Evolutionary conservation across 2,329 filamentous ascomycete species (phyloP).

Genomic region (Aureobasidium pullulans): DNA sequence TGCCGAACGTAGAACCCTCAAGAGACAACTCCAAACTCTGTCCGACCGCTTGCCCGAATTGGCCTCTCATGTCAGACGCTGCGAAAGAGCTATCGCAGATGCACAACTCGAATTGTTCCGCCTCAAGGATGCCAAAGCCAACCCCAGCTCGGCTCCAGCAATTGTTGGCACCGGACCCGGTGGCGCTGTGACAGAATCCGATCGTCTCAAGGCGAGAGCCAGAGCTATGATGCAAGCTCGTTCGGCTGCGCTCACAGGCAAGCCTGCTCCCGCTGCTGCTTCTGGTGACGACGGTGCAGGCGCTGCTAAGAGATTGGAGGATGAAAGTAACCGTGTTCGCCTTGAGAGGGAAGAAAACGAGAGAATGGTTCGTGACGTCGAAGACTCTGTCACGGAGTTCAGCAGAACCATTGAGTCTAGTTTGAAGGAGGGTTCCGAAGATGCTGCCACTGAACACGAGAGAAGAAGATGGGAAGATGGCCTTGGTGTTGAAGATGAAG

Average conservation of each 20-base stretch:
- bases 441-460: slow-evolving; percentile 78
- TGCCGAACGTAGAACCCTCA: slow-evolving; percentile 76
- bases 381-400: slow-evolving; percentile 90
- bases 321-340: slow-evolving; percentile 73
- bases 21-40: slow-evolving; percentile 79
- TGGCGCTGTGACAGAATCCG: slow-evolving; percentile 82
- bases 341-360: slow-evolving; percentile 91
- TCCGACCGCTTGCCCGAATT: slow-evolving; percentile 87
- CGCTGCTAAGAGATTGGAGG: slow-evolving; percentile 77
- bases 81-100: slow-evolving; percentile 88
- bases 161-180: slow-evolving; percentile 92
- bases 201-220: slow-evolving; percentile 87
- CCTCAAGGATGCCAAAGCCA: slow-evolving; percentile 82
- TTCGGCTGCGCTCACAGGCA: slow-evolving; percentile 83
- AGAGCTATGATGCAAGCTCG: slow-evolving; percentile 99
- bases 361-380: slow-evolving; percentile 91
- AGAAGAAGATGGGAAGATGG: slow-evolving; percentile 91
- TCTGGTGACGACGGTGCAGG: slow-evolving; percentile 63
- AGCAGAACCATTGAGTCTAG: slow-evolving; percentile 75
- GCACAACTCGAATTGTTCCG: slow-evolving; percentile 88
- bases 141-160: slow-evolving; percentile 70
- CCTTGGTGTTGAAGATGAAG: slow-evolving; percentile 90
- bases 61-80: slow-evolving; percentile 82
- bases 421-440: slow-evolving; percentile 72
- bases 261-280: slow-evolving; percentile 67